These are phyloP conservation scores for Biscutella laevigata DNA, from an alignment of 441 rosid genomes.

Conservation along the genomic window DNA sequence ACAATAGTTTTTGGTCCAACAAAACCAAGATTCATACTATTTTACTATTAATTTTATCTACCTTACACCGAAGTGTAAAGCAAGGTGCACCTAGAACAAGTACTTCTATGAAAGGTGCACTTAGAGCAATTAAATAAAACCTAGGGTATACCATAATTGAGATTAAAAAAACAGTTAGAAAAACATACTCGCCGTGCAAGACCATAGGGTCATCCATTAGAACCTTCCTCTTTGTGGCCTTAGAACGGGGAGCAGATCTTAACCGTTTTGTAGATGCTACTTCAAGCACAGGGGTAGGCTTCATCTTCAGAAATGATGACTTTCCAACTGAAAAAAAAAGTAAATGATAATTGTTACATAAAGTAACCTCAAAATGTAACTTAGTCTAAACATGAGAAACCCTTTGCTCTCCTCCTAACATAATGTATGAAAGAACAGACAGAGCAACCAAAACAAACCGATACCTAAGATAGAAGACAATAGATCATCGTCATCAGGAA, in stretches of 20 bases:
- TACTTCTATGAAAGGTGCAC: background rate
- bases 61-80: conserved; percentile 8
- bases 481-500: conserved; percentile 93
- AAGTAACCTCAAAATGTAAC: background rate
- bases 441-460: background rate
- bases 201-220: conserved; percentile 91
- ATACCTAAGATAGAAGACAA: conserved; percentile 95
- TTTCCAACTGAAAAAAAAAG: conserved; percentile 72
- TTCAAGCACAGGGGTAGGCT: conserved; percentile 63
- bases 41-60: background rate
- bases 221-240: conserved; percentile 80
- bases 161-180: background rate
- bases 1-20: conserved; percentile 1
- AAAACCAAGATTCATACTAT: background rate
- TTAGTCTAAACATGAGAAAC: background rate
- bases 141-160: background rate
- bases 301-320: conserved; percentile 76
- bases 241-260: conserved; percentile 48
- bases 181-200: conserved; percentile 96
- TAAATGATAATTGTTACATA: background rate
- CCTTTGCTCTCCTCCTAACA: background rate
- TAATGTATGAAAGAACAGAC: background rate
- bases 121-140: background rate
- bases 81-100: background rate
- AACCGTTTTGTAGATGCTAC: conserved; percentile 52